Evolutionary conservation across 2,329 filamentous ascomycete genomes (phyloP).

Genomic region (Ophiosphaerella herpotricha): DNA sequence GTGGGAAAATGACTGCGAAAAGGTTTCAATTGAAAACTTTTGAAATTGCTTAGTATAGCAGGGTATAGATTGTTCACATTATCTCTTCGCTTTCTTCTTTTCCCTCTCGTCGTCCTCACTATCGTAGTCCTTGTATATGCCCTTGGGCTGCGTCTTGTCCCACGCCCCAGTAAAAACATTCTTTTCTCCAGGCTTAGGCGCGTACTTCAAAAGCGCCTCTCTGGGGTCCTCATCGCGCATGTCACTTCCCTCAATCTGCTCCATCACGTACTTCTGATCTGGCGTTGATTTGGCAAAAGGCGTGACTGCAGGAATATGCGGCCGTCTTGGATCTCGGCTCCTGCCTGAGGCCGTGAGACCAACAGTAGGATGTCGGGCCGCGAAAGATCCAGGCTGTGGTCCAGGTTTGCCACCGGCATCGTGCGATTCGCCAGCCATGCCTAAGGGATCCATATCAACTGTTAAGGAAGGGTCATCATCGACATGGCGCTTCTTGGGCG

Average conservation of each 20-base stretch:
- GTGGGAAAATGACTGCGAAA: neutral
- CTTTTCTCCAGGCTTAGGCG: slow-evolving; percentile 88
- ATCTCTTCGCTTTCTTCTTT: slow-evolving; percentile 57
- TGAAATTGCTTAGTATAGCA: neutral
- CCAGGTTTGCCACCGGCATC: slow-evolving; percentile 60
- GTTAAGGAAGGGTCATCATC: slow-evolving; percentile 90
- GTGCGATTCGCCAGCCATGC: slow-evolving; percentile 82
- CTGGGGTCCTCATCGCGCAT: slow-evolving; percentile 97
- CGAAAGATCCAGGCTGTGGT: slow-evolving; percentile 50
- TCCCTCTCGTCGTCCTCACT: slow-evolving; percentile 79
- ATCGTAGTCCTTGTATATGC: slow-evolving; percentile 86
- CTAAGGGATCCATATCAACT: slow-evolving; percentile 71
- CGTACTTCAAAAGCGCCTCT: slow-evolving; percentile 93
- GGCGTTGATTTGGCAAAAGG: slow-evolving; percentile 91
- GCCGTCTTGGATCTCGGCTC: slow-evolving; percentile 77
- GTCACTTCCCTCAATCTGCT: slow-evolving; percentile 84
- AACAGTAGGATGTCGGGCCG: slow-evolving; percentile 68
- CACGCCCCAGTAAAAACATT: slow-evolving; percentile 94
- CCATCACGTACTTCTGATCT: slow-evolving; percentile 84
- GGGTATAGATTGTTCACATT: slow-evolving; percentile 13
- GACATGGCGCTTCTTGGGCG: slow-evolving; percentile 91
- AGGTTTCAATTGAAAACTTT: neutral
- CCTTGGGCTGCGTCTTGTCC: slow-evolving; percentile 88
- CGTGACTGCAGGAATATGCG: slow-evolving; percentile 82
- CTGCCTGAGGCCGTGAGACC: slow-evolving; percentile 79